Percentiles rank a stretch among this genome's conserved stretches.
Evolutionary conservation across 768 basidiomycete genomes (phyloP).

Genomic region (Phanerochaete carnosa): DNA sequence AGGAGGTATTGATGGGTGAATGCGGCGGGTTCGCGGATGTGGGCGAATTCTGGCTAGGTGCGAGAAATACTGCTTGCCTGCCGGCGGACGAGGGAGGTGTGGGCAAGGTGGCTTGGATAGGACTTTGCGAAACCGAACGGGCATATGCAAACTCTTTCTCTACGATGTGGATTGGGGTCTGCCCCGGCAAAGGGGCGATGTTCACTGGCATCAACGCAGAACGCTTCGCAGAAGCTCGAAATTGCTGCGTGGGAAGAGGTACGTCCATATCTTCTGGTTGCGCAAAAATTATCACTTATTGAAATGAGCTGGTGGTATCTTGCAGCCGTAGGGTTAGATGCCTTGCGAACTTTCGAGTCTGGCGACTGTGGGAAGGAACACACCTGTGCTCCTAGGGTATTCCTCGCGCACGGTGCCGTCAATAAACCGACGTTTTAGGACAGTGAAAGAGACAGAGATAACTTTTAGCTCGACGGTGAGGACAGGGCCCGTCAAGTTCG

Average conservation of each 20-base stretch:
- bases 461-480: too few relatives aligned
- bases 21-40: background rate
- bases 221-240: background rate
- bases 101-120: background rate
- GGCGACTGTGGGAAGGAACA: too few relatives aligned
- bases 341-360: background rate
- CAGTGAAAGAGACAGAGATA: too few relatives aligned
- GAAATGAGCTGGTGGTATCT: background rate
- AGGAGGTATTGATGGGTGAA: background rate
- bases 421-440: too few relatives aligned
- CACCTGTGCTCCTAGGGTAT: too few relatives aligned
- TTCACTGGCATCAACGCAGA: background rate
- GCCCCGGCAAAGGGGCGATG: background rate
- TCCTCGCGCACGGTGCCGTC: too few relatives aligned
- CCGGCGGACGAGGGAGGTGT: background rate
- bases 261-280: background rate
- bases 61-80: background rate
- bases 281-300: background rate
- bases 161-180: background rate
- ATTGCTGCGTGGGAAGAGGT: background rate
- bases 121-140: background rate
- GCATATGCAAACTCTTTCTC: background rate
- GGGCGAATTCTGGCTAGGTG: background rate
- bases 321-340: background rate
- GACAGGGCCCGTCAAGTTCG: too few relatives aligned